Conservation (phyloP, 2,329 filamentous ascomycete species). For the Hymenoscyphus scutula region DNA sequence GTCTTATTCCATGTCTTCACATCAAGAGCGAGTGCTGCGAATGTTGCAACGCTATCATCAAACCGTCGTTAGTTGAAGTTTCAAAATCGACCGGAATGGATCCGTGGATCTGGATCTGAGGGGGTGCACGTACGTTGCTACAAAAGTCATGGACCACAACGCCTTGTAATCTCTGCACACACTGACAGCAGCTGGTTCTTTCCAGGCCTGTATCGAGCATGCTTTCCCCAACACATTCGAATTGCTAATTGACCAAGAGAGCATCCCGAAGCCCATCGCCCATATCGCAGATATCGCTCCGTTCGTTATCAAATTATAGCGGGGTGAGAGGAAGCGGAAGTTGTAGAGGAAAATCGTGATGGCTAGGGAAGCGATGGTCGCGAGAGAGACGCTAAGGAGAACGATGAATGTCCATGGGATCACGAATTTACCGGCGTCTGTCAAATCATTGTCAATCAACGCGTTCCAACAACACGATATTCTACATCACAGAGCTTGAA, state of each 20-base stretch:
- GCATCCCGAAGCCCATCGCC: slow-evolving; percentile 29
- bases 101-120: not conserved
- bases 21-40: slow-evolving; percentile 29
- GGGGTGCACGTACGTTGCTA: slow-evolving; percentile 27
- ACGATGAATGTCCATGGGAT: slow-evolving; percentile 35
- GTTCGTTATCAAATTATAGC: slow-evolving; percentile 32
- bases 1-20: slow-evolving; percentile 26
- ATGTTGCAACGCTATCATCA: slow-evolving; percentile 24
- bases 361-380: slow-evolving; percentile 24
- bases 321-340: slow-evolving; percentile 33
- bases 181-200: slow-evolving; percentile 23
- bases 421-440: slow-evolving; percentile 20
- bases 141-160: slow-evolving; percentile 32
- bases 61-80: not conserved
- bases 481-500: not conserved
- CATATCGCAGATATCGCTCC: slow-evolving; percentile 26
- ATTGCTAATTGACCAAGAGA: slow-evolving; percentile 30
- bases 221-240: slow-evolving; percentile 27
- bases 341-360: slow-evolving; percentile 34
- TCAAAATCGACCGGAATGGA: not conserved
- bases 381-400: slow-evolving; percentile 28
- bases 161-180: slow-evolving; percentile 35
- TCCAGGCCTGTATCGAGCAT: slow-evolving; percentile 27
- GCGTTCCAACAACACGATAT: not conserved
- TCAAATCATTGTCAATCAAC: slow-evolving; percentile 3